These are phyloP conservation scores for Ceratocystis smalleyi DNA, from an alignment of 2,329 filamentous ascomycete genomes.

Conservation along the genomic window DNA sequence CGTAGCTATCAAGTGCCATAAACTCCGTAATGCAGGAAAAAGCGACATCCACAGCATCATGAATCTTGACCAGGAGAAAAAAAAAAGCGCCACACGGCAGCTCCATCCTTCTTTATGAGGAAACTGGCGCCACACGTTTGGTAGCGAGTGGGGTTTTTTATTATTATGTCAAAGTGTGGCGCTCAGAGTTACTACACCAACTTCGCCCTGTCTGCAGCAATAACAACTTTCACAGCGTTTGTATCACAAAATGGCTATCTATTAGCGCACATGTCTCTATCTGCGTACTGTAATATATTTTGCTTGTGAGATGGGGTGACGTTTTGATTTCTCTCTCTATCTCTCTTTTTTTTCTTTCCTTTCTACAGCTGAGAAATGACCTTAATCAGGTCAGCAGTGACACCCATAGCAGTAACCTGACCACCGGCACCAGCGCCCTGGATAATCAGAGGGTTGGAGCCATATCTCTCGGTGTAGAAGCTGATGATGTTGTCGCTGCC, in stretches of 20 bases:
- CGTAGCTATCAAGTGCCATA: neutral
- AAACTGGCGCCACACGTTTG: neutral
- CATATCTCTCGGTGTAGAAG: slow-evolving; percentile 95
- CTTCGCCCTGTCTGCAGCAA: neutral
- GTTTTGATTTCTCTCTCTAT: neutral
- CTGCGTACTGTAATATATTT: neutral
- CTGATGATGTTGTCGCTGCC: slow-evolving; percentile 98
- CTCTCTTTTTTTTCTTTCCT: neutral
- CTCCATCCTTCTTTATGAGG: slow-evolving; percentile 6
- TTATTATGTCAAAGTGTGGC: neutral
- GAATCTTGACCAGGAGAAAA: neutral
- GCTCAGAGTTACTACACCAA: neutral
- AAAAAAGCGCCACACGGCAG: neutral
- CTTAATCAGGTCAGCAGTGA: slow-evolving; percentile 85
- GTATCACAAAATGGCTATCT: neutral
- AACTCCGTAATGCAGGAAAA: neutral
- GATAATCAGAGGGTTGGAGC: slow-evolving; percentile 76
- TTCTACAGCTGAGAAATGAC: slow-evolving; percentile 54
- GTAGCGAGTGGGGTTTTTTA: neutral
- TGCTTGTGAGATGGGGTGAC: too few relatives aligned
- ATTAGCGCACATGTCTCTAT: neutral
- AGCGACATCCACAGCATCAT: neutral
- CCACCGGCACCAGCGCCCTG: slow-evolving; percentile 89
- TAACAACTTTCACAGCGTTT: neutral
- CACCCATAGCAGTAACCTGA: slow-evolving; percentile 95